phyloP scores from a whole-genome alignment of 1,284 basidiomycete species.

The Apiotrichum siamense region DNA sequence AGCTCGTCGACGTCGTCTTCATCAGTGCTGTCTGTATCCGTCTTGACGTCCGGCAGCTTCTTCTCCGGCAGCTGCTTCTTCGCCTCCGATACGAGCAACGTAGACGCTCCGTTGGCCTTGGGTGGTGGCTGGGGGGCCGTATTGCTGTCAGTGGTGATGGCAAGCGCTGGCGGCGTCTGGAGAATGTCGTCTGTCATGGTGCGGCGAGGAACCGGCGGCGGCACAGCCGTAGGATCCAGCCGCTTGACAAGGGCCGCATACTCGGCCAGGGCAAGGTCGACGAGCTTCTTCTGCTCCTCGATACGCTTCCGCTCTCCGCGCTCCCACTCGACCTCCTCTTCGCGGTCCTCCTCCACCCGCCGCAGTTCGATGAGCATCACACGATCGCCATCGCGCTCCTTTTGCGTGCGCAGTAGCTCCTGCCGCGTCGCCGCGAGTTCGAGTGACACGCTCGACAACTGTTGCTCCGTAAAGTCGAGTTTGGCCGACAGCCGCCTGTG shows the following conservation, averaged over 20 bases:
- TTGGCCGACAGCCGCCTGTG: constrained; percentile 45
- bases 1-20: neutral
- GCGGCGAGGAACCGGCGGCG: constrained; percentile 24
- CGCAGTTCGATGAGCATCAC: constrained; percentile 31
- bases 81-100: too few species aligned
- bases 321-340: constrained; percentile 51
- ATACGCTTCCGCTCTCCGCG: constrained; percentile 33
- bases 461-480: constrained; percentile 40
- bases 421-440: constrained; percentile 50
- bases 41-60: neutral
- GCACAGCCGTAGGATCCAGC: constrained; percentile 37
- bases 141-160: neutral
- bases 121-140: neutral
- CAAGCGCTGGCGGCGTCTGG: constrained; percentile 13
- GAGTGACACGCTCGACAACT: constrained; percentile 29
- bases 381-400: constrained; percentile 52
- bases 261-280: constrained; percentile 42
- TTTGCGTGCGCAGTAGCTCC: constrained; percentile 56
- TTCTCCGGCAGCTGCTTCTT: neutral
- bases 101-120: neutral
- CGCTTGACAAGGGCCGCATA: constrained; percentile 36
- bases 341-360: constrained; percentile 56
- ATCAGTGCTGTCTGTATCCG: neutral
- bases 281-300: constrained; percentile 45
- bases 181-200: constrained; percentile 16